Conservation (phyloP, 2,329 filamentous ascomycete genomes). For the Tolypocladium inflatum region DNA sequence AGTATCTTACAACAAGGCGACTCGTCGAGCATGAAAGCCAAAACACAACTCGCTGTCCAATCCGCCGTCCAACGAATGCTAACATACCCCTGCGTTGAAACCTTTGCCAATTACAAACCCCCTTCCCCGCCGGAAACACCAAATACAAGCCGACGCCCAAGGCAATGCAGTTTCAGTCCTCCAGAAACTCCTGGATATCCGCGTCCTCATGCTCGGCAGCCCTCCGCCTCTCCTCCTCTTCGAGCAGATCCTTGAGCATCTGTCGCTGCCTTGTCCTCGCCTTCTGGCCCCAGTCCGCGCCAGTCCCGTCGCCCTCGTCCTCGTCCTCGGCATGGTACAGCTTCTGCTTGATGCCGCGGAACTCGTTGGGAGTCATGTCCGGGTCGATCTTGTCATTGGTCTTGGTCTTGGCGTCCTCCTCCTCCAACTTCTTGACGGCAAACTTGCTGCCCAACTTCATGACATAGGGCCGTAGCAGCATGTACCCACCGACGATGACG, state of each 20-base stretch:
- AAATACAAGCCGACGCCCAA: background rate
- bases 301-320: slow-evolving; percentile 33
- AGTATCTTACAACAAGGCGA: background rate
- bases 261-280: slow-evolving; percentile 59
- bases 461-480: slow-evolving; percentile 64
- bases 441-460: slow-evolving; percentile 55
- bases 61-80: background rate
- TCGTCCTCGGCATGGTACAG: slow-evolving; percentile 39
- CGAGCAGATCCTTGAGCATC: slow-evolving; percentile 55
- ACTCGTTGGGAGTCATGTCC: slow-evolving; percentile 54
- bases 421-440: slow-evolving; percentile 55
- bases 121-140: background rate
- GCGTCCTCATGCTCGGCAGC: slow-evolving; percentile 60
- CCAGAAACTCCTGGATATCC: slow-evolving; percentile 64
- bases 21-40: no score
- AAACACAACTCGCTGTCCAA: background rate
- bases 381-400: slow-evolving; percentile 13
- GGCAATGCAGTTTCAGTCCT: slow-evolving; percentile 24
- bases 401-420: slow-evolving; percentile 36
- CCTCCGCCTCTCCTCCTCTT: slow-evolving; percentile 51
- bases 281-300: slow-evolving; percentile 59
- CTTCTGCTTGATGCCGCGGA: slow-evolving; percentile 47
- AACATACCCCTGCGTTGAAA: background rate
- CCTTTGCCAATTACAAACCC: background rate
- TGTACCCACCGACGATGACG: slow-evolving; percentile 62